Base-by-base conservation (phyloP, 306 rosid species). In the Cicer judaicum region DNA sequence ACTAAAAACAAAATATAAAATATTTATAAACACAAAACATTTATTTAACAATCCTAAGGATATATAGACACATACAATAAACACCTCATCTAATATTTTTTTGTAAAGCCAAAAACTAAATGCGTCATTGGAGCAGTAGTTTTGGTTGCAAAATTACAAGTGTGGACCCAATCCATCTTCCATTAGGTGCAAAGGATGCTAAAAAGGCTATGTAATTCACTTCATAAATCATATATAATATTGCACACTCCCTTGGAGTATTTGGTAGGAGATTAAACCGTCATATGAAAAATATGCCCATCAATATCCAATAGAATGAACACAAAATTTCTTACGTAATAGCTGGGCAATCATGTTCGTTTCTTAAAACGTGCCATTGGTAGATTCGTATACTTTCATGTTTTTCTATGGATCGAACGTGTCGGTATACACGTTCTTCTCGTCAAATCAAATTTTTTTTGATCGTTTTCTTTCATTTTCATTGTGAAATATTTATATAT, bases 391-490 rank as follows among this genome's bases (percentile, higher is more conserved):
- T 66, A 44, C 46, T 9, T 75, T 64, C 54, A 68, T 80, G 59
- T 42, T 68, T 49, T 75, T 36, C 19, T 60, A 24, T 8, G 60
- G 49, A 57, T 68, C 5, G 65, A 74, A 21, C 34, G 13, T 57
- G 55, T 65, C 34, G 73, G 68, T 44, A 72, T 29, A 46, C 12
- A 46, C 12, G 76, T 80, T 61, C 9, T 13, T 60, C 63, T 66
- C 63, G 52, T 34, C 56, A 24, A 64, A 79, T 66, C 66, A 70
- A 47, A 13, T 54, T 63, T 66, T 60, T 52, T 29, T 29, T 29
- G 42, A 34, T 68, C 29, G 18, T 74, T 77, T 80, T 74, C 47
- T 68, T 68, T 69, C 60, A 12, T 64, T 68, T 78, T 67, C 76
- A 72, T 8, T 5, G 40, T 73, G 75, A 40, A 46, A 43, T 6